Evolutionary conservation across 805 yeast genomes (phyloP).

Genomic region (Candida adriatica): DNA sequence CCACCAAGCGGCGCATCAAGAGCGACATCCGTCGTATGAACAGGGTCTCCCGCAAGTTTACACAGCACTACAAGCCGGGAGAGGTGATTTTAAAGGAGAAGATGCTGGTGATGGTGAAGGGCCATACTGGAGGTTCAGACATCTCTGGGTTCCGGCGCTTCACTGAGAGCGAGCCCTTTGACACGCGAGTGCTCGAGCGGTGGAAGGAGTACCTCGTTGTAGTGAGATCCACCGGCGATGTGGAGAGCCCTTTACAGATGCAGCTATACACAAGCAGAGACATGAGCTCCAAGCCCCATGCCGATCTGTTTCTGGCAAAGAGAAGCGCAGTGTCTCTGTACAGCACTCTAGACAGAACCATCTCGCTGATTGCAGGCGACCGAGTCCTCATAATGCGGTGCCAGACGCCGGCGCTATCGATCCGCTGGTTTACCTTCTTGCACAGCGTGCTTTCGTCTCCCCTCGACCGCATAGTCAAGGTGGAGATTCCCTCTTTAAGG

Average conservation of each 20-base stretch:
- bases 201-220: constrained; percentile 81
- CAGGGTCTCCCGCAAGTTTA: constrained; percentile 24
- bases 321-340: constrained; percentile 43
- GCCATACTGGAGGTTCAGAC: constrained; percentile 17
- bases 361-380: constrained; percentile 38
- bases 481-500: constrained; percentile 37
- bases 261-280: constrained; percentile 53
- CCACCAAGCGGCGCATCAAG: constrained; percentile 14
- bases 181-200: constrained; percentile 53
- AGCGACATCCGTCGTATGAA: constrained; percentile 13
- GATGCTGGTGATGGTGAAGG: constrained; percentile 60
- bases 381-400: constrained; percentile 49
- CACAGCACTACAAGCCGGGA: constrained; percentile 38
- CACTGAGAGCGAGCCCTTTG: constrained; percentile 44
- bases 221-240: constrained; percentile 52
- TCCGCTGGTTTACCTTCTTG: constrained; percentile 60
- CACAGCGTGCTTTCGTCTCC: constrained; percentile 38
- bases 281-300: constrained; percentile 22
- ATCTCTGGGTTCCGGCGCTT: constrained; percentile 26
- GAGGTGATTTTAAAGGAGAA: constrained; percentile 60
- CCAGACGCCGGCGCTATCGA: constrained; percentile 44
- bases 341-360: constrained; percentile 63
- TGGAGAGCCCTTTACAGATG: constrained; percentile 45
- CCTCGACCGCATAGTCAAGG: constrained; percentile 35
- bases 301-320: constrained; percentile 27